Evolutionary conservation across 352 stramenopile genomes (phyloP).

Genomic region (Phytopythium helicoides): DNA sequence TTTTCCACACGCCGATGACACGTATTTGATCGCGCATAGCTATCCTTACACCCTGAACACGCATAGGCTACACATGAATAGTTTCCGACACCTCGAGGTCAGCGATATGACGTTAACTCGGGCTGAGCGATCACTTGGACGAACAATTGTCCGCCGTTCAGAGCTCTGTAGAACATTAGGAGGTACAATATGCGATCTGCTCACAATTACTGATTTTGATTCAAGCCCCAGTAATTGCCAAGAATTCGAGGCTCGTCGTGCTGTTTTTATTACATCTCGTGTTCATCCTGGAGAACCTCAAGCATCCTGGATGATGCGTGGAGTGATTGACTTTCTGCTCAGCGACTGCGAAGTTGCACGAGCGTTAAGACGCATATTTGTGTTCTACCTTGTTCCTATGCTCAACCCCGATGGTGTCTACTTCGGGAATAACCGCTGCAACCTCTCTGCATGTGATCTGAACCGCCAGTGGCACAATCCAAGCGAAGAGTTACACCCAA

Average conservation of each 20-base stretch:
- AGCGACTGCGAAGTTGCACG: conserved; percentile 52
- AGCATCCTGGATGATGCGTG: conserved; percentile 94
- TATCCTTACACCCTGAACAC: conserved; percentile 92
- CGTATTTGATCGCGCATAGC: conserved; percentile 89
- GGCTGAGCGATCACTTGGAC: conserved; percentile 1
- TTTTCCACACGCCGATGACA: conserved; percentile 78
- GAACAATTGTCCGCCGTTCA: conserved; percentile 38
- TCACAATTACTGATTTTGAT: conserved; percentile 70
- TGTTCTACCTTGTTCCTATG: conserved; percentile 93
- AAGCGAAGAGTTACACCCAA: conserved; percentile 71
- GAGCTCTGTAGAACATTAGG: conserved; percentile 61
- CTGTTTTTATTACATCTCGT: conserved; percentile 81
- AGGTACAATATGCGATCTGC: conserved; percentile 58
- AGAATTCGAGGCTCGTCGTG: conserved; percentile 33
- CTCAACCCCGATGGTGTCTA: conserved; percentile 94
- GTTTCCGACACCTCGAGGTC: conserved; percentile 12
- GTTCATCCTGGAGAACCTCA: conserved; percentile 91
- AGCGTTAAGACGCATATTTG: conserved; percentile 80
- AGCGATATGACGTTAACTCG: background rate
- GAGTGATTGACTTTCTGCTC: conserved; percentile 89
- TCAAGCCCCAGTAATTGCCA: conserved; percentile 5
- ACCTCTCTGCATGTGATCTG: conserved; percentile 76
- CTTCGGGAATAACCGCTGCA: conserved; percentile 91
- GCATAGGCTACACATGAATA: conserved; percentile 60
- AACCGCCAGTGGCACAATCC: conserved; percentile 90